Base-by-base conservation (phyloP, 164 flowering plant species). In the Chimonanthus praecox region DNA sequence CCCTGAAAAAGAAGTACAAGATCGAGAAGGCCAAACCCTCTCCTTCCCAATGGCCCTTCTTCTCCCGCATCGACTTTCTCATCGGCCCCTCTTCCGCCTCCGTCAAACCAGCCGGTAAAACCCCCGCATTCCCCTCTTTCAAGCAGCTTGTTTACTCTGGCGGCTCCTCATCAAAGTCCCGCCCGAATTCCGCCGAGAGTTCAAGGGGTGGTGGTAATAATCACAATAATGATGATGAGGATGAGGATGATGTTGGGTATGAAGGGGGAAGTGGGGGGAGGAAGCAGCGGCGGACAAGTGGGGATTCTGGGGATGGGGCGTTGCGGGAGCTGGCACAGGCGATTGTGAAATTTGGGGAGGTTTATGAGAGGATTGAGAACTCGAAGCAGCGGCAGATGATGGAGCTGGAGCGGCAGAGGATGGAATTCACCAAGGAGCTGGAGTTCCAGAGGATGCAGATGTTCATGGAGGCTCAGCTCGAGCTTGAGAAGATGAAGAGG, bases 1-100 rank as follows among this genome's bases (percentile, higher is more conserved):
- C 93, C 8, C 71, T 92, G 48, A 92, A 92, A 84, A 92, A 90
- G 87, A 92, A 90, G 77, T 92, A 81, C 77, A 90, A 88, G 82
- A 20, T 81, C 2, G 94, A 90, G 81, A 88, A 80, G 65, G 76
- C 90, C 49, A 92, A 85, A 74, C 76, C 77, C 6, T 62, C 60
- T 4, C 77, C 75, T 7, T 84, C 90, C 1, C 78, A 49, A 4
- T 92, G 97, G 97, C 85, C 85, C 7, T 90, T 90, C 50, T 90
- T 48, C 68, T 3, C 73, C 20, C 85, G 82, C 20, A 78, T 92
- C 61, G 89, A 90, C 69, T 33, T 63, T 0, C 80, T 91, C 16
- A 82, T 91, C 78, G 94, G 97, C 46, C 13, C 83, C 18, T 61
- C 62, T 62, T 2, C 72, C 61, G 45, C 72, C 49, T 43, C 74